Percentiles rank a stretch among this genome's conserved stretches.
These are phyloP conservation scores for Balakata baccata DNA, from an alignment of 345 rosid species.

Conservation along the genomic window DNA sequence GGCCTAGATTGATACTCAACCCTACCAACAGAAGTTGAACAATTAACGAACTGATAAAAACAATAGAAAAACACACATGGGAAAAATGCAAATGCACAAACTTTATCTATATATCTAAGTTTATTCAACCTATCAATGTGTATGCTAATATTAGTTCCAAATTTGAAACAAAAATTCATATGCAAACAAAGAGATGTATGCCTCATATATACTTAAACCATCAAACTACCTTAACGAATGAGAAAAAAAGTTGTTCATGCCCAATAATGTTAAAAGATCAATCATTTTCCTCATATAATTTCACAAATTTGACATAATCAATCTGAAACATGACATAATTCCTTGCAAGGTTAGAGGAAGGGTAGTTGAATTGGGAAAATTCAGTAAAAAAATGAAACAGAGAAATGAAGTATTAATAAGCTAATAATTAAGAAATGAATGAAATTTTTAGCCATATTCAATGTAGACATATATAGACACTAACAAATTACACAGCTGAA, in stretches of 20 bases:
- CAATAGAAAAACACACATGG: not conserved
- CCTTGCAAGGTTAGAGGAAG: not conserved
- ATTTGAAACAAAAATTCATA: not conserved
- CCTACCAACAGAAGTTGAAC: constrained; percentile 46
- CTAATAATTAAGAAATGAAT: not conserved
- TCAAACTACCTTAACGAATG: not conserved
- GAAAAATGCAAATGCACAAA: not conserved
- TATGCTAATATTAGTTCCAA: not conserved
- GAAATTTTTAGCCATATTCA: not conserved
- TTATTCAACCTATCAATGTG: too few species aligned
- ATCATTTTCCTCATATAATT: not conserved
- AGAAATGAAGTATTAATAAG: not conserved
- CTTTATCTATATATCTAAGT: not conserved
- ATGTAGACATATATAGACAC: not conserved
- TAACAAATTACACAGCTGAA: not conserved
- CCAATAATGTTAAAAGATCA: not conserved
- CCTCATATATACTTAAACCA: not conserved
- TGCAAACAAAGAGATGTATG: not conserved
- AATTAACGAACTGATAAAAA: not conserved
- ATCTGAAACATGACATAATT: not conserved
- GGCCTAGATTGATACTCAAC: constrained; percentile 90
- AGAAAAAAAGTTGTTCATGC: not conserved
- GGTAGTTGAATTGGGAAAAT: not conserved
- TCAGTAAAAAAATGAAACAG: not conserved
- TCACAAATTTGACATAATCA: not conserved